A percentile compares a stretch with the other conserved stretches of the same genome.
phyloP scores from a whole-genome alignment of 2,329 filamentous ascomycete species.

The Magnaporthiopsis rhizophila region DNA sequence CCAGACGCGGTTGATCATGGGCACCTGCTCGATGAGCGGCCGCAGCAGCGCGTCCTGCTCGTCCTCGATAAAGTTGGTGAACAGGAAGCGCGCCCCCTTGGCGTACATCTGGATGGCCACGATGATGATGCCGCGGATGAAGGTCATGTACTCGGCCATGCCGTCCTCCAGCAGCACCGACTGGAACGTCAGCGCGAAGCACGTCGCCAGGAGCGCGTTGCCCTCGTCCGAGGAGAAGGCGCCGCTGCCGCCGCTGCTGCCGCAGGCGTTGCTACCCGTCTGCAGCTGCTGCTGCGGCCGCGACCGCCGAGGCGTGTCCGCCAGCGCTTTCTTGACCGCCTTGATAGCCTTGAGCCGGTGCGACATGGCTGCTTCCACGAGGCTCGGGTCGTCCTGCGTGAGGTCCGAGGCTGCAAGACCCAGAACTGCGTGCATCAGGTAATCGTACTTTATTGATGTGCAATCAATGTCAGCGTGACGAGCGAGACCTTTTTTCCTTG shows the following conservation, averaged over 20 bases:
- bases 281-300: neutral
- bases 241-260: constrained; percentile 10
- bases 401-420: constrained; percentile 61
- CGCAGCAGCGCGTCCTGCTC: constrained; percentile 32
- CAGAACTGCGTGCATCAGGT: constrained; percentile 63
- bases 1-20: constrained; percentile 36
- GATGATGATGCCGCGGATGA: constrained; percentile 48
- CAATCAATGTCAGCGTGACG: too few species aligned
- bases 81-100: constrained; percentile 40
- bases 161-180: constrained; percentile 50
- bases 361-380: constrained; percentile 49
- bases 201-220: constrained; percentile 52
- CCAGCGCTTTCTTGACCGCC: constrained; percentile 48
- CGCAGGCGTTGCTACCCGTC: neutral
- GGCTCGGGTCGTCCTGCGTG: constrained; percentile 38
- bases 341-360: constrained; percentile 60
- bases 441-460: constrained; percentile 43
- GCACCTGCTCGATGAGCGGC: constrained; percentile 36
- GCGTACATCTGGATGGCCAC: constrained; percentile 46
- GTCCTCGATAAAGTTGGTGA: constrained; percentile 35
- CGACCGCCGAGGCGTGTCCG: constrained; percentile 27
- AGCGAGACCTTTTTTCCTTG: too few species aligned
- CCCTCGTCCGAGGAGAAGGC: constrained; percentile 39
- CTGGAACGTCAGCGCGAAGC: constrained; percentile 52
- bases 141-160: constrained; percentile 52